Percentiles rank a stretch among this genome's conserved stretches.
Evolutionary conservation across 768 basidiomycete species (phyloP).

Genomic region (Boletus pseudopeckii): DNA sequence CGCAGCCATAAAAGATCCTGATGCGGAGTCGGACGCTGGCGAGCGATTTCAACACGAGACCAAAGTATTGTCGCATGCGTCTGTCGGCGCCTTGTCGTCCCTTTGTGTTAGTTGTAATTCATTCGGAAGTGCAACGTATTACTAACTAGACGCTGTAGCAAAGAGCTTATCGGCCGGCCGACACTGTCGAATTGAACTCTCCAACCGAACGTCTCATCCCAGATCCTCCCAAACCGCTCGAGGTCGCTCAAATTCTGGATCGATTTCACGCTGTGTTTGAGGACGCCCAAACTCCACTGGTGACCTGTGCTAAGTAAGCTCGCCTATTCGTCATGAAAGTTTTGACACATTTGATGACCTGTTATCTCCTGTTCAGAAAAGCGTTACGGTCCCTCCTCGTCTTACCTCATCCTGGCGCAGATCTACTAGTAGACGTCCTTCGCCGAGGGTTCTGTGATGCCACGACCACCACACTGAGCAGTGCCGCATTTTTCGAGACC

Average conservation of each 20-base stretch:
- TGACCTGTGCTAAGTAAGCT: conserved; percentile 64
- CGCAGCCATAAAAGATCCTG: conserved; percentile 51
- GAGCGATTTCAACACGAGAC: conserved; percentile 72
- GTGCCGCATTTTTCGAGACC: conserved; percentile 72
- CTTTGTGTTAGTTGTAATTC: conserved; percentile 64
- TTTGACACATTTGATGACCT: conserved; percentile 12
- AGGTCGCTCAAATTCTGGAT: conserved; percentile 52
- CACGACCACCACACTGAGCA: conserved; percentile 48
- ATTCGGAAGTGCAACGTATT: background rate
- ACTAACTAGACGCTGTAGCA: conserved; percentile 43
- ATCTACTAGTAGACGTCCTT: conserved; percentile 62
- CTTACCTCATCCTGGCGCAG: conserved; percentile 51
- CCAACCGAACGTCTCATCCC: conserved; percentile 55
- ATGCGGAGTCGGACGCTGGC: conserved; percentile 46
- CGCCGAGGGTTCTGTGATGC: conserved; percentile 66
- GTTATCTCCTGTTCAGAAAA: conserved; percentile 46
- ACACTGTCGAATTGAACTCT: conserved; percentile 50
- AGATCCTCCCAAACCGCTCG: conserved; percentile 54
- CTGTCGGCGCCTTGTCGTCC: conserved; percentile 83
- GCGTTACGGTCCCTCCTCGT: conserved; percentile 67
- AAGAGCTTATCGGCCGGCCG: conserved; percentile 72
- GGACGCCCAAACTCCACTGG: conserved; percentile 49
- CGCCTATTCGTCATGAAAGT: background rate
- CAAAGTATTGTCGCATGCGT: conserved; percentile 68
- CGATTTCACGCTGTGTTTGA: conserved; percentile 68